phyloP scores from a whole-genome alignment of 2,329 filamentous ascomycete species.

The Alternaria ventricosa region DNA sequence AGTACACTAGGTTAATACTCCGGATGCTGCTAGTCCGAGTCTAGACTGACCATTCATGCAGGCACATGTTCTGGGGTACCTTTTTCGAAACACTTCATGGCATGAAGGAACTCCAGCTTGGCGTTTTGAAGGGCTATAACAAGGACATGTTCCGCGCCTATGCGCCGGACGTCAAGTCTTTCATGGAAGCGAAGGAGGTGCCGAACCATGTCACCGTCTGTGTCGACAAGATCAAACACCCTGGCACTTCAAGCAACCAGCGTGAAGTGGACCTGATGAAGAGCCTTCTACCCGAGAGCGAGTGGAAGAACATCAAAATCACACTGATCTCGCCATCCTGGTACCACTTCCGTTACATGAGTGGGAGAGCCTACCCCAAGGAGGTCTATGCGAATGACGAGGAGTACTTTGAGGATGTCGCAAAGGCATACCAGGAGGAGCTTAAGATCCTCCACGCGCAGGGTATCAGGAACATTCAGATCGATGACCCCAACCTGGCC shows the following conservation, averaged over 20 bases:
- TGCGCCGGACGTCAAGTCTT: conserved; percentile 67
- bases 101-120: conserved; percentile 59
- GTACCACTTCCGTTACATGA: conserved; percentile 71
- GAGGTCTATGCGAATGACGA: conserved; percentile 55
- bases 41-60: conserved; percentile 25
- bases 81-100: conserved; percentile 63
- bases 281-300: conserved; percentile 63
- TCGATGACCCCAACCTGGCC: conserved; percentile 58
- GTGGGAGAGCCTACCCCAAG: conserved; percentile 55
- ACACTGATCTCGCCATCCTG: conserved; percentile 71
- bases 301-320: conserved; percentile 71
- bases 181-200: conserved; percentile 62
- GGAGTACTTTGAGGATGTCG: conserved; percentile 57
- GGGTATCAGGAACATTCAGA: conserved; percentile 57
- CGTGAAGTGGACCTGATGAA: conserved; percentile 68
- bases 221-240: conserved; percentile 64
- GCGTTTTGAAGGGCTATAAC: conserved; percentile 54
- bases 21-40: not conserved
- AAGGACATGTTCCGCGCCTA: conserved; percentile 64
- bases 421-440: conserved; percentile 56
- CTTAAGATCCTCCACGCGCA: conserved; percentile 54
- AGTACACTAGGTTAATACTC: conserved; percentile 58
- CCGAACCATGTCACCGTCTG: conserved; percentile 65
- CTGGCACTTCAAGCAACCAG: conserved; percentile 61
- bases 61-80: conserved; percentile 63